Evolutionary conservation across 2,329 filamentous ascomycete genomes (phyloP).

Genomic region (Microsporum audouinii): DNA sequence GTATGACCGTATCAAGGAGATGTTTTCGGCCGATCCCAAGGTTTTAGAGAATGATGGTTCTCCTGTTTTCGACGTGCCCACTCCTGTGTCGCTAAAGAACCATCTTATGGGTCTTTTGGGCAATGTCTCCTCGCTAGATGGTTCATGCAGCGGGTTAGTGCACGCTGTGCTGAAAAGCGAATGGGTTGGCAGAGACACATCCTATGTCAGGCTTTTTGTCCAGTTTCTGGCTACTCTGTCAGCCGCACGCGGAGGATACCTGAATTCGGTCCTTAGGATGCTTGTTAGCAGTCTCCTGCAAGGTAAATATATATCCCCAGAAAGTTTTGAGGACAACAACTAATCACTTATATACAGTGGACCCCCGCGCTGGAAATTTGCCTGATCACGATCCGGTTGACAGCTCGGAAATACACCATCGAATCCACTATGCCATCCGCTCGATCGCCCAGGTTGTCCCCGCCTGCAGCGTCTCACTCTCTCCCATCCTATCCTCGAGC

Average conservation of each 20-base stretch:
- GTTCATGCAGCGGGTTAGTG: constrained; percentile 47
- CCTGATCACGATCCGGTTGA: constrained; percentile 47
- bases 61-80: constrained; percentile 37
- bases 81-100: constrained; percentile 42
- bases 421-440: constrained; percentile 64
- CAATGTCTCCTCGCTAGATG: constrained; percentile 45
- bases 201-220: constrained; percentile 46
- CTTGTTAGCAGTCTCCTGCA: constrained; percentile 66
- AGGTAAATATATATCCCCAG: constrained; percentile 35
- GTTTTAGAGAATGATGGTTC: constrained; percentile 25
- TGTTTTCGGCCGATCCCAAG: constrained; percentile 41
- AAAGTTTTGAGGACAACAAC: constrained; percentile 14
- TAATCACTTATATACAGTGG: constrained; percentile 30
- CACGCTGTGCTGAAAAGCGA: constrained; percentile 46
- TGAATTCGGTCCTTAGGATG: constrained; percentile 63
- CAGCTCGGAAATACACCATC: constrained; percentile 54
- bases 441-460: constrained; percentile 73
- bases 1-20: constrained; percentile 46
- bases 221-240: constrained; percentile 53
- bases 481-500: constrained; percentile 52
- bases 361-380: constrained; percentile 42
- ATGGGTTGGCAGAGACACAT: constrained; percentile 52
- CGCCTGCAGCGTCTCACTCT: constrained; percentile 59
- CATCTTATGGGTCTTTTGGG: constrained; percentile 49
- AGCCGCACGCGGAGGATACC: constrained; percentile 70